phyloP scores from a whole-genome alignment of 495 filamentous ascomycete species.

The Pseudoneurospora amorphoporcata region DNA sequence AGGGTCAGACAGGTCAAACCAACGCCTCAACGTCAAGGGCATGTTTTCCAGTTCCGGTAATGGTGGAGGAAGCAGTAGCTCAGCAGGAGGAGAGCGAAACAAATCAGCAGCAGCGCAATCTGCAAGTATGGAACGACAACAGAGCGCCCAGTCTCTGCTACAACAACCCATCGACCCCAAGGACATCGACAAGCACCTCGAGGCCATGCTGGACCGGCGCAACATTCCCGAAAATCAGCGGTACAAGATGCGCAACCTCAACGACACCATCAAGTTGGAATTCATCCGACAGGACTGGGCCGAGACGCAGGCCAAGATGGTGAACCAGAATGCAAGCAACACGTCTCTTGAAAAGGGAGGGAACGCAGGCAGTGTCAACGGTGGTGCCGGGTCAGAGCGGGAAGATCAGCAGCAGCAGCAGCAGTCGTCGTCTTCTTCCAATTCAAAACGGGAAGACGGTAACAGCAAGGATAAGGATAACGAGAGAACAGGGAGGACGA shows the following conservation, averaged over 20 bases:
- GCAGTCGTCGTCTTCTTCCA: background rate
- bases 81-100: background rate
- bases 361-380: background rate
- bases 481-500: slow-evolving; percentile 31
- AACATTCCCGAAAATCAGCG: slow-evolving; percentile 91
- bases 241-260: slow-evolving; percentile 84
- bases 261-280: slow-evolving; percentile 83
- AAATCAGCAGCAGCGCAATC: background rate
- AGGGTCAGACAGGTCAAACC: background rate
- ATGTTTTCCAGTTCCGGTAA: background rate
- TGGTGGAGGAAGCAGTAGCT: background rate
- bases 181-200: slow-evolving; percentile 45
- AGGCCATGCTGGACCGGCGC: slow-evolving; percentile 65
- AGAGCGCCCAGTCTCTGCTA: background rate
- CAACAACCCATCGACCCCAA: slow-evolving; percentile 30
- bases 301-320: slow-evolving; percentile 41
- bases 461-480: slow-evolving; percentile 22
- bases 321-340: slow-evolving; percentile 26
- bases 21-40: background rate
- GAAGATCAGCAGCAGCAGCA: background rate
- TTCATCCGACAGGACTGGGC: slow-evolving; percentile 84
- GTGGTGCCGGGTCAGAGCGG: background rate
- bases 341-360: slow-evolving; percentile 11
- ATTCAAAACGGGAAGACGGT: background rate
- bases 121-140: background rate